Evolutionary conservation across 164 flowering plant species (phyloP).

Genomic region (Kingdonia uniflora): DNA sequence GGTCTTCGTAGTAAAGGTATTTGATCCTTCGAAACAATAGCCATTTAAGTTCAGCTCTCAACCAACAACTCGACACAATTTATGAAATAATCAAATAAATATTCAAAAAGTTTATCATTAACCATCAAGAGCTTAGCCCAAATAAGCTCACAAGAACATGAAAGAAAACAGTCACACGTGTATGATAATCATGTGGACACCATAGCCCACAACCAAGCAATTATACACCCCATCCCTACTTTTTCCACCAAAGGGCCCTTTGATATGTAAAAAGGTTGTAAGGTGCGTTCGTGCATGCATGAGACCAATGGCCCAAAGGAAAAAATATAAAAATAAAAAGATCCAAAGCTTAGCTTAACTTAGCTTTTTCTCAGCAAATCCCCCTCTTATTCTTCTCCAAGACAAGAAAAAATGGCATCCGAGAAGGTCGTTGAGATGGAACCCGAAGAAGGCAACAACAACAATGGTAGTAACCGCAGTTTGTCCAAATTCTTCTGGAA

Average conservation of each 20-base stretch:
- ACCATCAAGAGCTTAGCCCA: no score
- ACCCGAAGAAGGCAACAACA: slow-evolving; percentile 8
- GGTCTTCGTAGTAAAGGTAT: no score
- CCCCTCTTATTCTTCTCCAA: not conserved
- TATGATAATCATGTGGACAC: slow-evolving; percentile 20
- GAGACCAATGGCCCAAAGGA: slow-evolving; percentile 7
- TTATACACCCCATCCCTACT: slow-evolving; percentile 16
- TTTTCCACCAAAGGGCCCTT: not conserved
- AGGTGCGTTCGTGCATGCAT: slow-evolving; percentile 26
- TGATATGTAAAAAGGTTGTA: slow-evolving; percentile 8
- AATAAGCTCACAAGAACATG: no score
- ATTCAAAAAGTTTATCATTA: no score
- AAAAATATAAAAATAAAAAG: not conserved
- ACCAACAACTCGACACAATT: no score
- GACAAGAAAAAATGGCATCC: slow-evolving; percentile 17
- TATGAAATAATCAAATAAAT: no score
- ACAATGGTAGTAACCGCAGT: slow-evolving; percentile 7
- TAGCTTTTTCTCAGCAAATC: slow-evolving; percentile 4
- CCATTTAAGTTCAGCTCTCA: no score
- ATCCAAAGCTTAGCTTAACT: not conserved
- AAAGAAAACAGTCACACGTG: slow-evolving; percentile 20
- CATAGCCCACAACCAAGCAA: slow-evolving; percentile 12
- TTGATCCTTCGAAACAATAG: no score
- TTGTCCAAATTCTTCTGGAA: slow-evolving; percentile 40
- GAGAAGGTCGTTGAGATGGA: slow-evolving; percentile 33